These are phyloP conservation scores for Phyllosticta capitalensis DNA, from an alignment of 2,329 filamentous ascomycete genomes.

Conservation along the genomic window DNA sequence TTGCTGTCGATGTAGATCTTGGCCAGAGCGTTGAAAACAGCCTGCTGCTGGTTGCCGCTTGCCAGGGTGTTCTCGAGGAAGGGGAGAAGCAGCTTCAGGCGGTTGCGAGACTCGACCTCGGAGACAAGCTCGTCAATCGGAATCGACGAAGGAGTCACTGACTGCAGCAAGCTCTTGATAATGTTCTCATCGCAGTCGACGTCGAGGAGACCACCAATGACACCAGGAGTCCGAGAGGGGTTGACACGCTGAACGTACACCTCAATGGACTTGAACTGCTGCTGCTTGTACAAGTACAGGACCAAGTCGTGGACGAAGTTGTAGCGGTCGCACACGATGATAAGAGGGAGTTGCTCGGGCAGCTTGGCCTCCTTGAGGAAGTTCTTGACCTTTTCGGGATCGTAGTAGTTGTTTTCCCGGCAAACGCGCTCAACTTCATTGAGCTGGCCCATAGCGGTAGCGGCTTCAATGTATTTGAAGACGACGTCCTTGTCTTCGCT, in stretches of 20 bases:
- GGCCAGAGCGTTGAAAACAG: slow-evolving; percentile 90
- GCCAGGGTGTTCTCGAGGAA: slow-evolving; percentile 91
- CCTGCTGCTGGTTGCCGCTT: slow-evolving; percentile 88
- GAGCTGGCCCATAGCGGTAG: slow-evolving; percentile 85
- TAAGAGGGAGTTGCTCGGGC: slow-evolving; percentile 85
- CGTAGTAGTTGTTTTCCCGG: slow-evolving; percentile 79
- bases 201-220: slow-evolving; percentile 86
- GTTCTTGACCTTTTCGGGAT: slow-evolving; percentile 96
- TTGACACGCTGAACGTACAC: slow-evolving; percentile 97
- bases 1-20: slow-evolving; percentile 99
- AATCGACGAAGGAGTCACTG: slow-evolving; percentile 74
- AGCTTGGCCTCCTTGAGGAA: slow-evolving; percentile 95
- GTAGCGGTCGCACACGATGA: slow-evolving; percentile 98
- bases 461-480: slow-evolving; percentile 99
- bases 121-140: slow-evolving; percentile 89
- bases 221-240: slow-evolving; percentile 78
- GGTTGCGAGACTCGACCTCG: slow-evolving; percentile 93
- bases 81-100: slow-evolving; percentile 86
- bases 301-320: slow-evolving; percentile 97
- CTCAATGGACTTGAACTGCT: slow-evolving; percentile 98
- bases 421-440: slow-evolving; percentile 96
- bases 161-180: slow-evolving; percentile 83
- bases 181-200: slow-evolving; percentile 95
- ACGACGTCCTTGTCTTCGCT: slow-evolving; percentile 92
- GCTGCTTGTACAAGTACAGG: slow-evolving; percentile 94